Base-by-base conservation (phyloP, 169 alveolate species). In the Ichthyophthirius multifiliis region DNA sequence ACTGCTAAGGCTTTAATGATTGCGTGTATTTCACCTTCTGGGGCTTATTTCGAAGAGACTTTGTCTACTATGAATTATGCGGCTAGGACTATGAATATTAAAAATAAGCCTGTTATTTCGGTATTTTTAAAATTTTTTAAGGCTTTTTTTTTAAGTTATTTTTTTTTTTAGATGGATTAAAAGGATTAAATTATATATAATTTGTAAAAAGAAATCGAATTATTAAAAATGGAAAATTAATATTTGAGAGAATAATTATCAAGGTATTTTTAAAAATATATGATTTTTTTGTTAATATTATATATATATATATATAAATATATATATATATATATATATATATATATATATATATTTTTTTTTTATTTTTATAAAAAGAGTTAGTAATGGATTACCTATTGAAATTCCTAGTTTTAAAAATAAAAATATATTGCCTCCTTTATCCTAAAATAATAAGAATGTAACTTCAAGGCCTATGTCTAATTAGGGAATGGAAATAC, bases 21-120 rank as follows among this genome's bases (percentile, higher is more conserved):
- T 65, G 96, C 96, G 43, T 89, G 95, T 76, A 86, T 91, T 5
- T 82, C 93, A 48, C 97, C 97, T 1, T 80, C 92, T 6, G 67
- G 73, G 18, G 84, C 67, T 35, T 91, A 90, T 82, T 84, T 84
- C n/a, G 97, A 91, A 6, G 96, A 91, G 84, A 91, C 97, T 1
- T 63, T 91, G 45, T 71, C 89, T 43, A 94, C 97, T 15, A 64
- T 94, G 67, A 89, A 86, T 82, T 94, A 91, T 76, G 97, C 97
- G 0, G 83, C 94, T 7, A 75, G 96, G 10, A 90, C 97, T 4
- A 94, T 91, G 96, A 91, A 94, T 74, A 94, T 94, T 23, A 90
- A 94, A 78, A 94, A 94, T 75, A 94, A 93, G 64, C 97, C 97
- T n/a, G 87, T 93, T 15, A 83, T 92, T 48, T 85, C 89, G 71